Percentiles rank a stretch among this genome's conserved stretches.
These are phyloP conservation scores for Claviceps sp. DNA, from an alignment of 2,329 filamentous ascomycete genomes.

Conservation along the genomic window DNA sequence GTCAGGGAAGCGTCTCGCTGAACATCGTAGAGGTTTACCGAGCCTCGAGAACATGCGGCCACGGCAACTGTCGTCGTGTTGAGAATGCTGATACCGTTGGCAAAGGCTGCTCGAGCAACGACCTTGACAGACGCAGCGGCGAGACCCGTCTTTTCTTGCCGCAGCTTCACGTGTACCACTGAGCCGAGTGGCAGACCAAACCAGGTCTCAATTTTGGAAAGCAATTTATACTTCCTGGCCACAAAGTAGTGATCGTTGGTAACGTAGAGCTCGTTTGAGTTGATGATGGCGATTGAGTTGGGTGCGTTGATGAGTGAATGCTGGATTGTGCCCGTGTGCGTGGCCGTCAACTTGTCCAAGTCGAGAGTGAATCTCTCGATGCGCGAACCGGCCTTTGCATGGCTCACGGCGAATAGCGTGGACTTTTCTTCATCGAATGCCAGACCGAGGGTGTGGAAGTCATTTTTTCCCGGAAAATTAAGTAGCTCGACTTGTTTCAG, in stretches of 20 bases:
- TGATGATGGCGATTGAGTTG: slow-evolving; percentile 25
- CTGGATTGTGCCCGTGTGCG: slow-evolving; percentile 21
- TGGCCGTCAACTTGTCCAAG: slow-evolving; percentile 17
- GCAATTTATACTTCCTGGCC: slow-evolving; percentile 9
- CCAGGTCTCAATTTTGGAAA: slow-evolving; percentile 22
- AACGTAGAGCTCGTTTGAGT: slow-evolving; percentile 24
- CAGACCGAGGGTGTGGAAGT: slow-evolving; percentile 28
- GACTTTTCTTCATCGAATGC: slow-evolving; percentile 22
- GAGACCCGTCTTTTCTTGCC: background rate
- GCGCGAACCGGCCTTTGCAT: slow-evolving; percentile 20
- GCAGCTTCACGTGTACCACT: slow-evolving; percentile 22
- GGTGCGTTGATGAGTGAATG: slow-evolving; percentile 25
- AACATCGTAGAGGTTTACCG: slow-evolving; percentile 19
- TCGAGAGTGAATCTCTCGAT: slow-evolving; percentile 28
- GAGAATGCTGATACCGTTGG: slow-evolving; percentile 28
- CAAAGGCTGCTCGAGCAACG: slow-evolving; percentile 22
- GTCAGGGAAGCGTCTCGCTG: background rate
- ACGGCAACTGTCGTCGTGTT: slow-evolving; percentile 25
- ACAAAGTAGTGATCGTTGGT: slow-evolving; percentile 28
- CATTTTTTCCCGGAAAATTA: slow-evolving; percentile 14
- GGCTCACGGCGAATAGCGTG: slow-evolving; percentile 24
- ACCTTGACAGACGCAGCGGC: slow-evolving; percentile 10
- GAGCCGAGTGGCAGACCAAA: slow-evolving; percentile 18
- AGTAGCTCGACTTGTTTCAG: slow-evolving; percentile 12
- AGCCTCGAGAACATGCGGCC: slow-evolving; percentile 18